These are phyloP conservation scores for Collariella sp. DNA, from an alignment of 495 filamentous ascomycete genomes.

Conservation along the genomic window DNA sequence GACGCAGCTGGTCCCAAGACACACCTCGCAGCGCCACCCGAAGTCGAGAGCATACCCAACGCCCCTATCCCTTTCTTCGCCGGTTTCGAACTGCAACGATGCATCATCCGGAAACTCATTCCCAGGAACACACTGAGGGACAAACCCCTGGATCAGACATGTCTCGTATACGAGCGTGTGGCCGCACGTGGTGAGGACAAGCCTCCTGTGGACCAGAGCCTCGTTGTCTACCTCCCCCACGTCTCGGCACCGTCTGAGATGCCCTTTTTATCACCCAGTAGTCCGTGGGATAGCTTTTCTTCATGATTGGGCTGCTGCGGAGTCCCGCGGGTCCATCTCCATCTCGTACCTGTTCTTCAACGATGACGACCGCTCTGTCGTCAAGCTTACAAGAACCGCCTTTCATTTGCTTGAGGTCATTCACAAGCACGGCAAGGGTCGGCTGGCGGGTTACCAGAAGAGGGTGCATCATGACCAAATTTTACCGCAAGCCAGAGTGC, in stretches of 20 bases:
- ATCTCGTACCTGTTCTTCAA: slow-evolving; percentile 61
- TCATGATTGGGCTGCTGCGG: slow-evolving; percentile 46
- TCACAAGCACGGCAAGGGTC: slow-evolving; percentile 67
- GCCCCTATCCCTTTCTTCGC: slow-evolving; percentile 13
- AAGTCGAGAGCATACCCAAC: neutral
- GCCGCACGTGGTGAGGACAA: neutral
- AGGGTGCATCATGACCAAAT: slow-evolving; percentile 67
- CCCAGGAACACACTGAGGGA: slow-evolving; percentile 75
- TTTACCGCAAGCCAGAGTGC: slow-evolving; percentile 61
- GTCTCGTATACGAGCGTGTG: slow-evolving; percentile 50
- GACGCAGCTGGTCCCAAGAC: slow-evolving; percentile 26
- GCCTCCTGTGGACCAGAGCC: slow-evolving; percentile 28
- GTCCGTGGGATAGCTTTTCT: slow-evolving; percentile 66
- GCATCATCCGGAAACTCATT: slow-evolving; percentile 63
- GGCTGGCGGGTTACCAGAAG: slow-evolving; percentile 56
- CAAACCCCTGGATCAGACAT: slow-evolving; percentile 66
- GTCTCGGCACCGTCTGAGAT: slow-evolving; percentile 49
- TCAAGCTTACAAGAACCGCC: slow-evolving; percentile 61
- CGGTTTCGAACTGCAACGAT: slow-evolving; percentile 27
- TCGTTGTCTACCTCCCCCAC: slow-evolving; percentile 79
- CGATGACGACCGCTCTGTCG: slow-evolving; percentile 24
- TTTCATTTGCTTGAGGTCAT: slow-evolving; percentile 59
- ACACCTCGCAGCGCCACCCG: neutral
- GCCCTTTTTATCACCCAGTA: slow-evolving; percentile 80
- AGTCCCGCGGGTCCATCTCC: slow-evolving; percentile 45